Evolutionary conservation across 2,329 filamentous ascomycete genomes (phyloP), one percentile per base, ranked within the genome.

Genomic region (Amauroascus verrucosus): DNA sequence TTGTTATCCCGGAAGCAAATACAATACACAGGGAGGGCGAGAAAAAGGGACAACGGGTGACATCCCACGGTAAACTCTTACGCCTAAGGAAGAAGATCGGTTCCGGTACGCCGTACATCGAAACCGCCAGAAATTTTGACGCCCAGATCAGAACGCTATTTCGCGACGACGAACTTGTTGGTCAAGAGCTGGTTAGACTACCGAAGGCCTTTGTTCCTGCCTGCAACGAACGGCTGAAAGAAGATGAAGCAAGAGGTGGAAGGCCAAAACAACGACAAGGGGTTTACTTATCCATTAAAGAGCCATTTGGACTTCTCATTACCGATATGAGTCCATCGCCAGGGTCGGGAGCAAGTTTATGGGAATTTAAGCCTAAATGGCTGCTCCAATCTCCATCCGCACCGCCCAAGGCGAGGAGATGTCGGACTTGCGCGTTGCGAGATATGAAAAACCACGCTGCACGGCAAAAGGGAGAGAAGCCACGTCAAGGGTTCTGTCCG

Each of bases 361-460:
- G 86, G 53, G 85, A 91, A 65, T 85, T 91, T 70, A 93, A 93
- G 65, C 86, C 87, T 13, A 93, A 93, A 69, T 93, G 87, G 87
- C 77, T 93, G 24, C 71, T 77, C 7, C 86, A 89, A 65, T 90
- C 86, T 1, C 85, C 83, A 3, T 82, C 80, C 35, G 86, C 86
- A 0, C 87, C 86, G 1, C 24, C 64, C 0, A 68, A 71, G 26
- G 79, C 85, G 38, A 77, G 73, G 48, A 76, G 85, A 48, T 93
- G 87, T 69, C 81, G 87, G 30, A 88, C 84, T 37, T 93, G 87
- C 65, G 87, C 87, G 71, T 56, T 78, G 60, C 64, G 74, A 45
- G 74, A 73, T 28, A 72, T 72, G 70, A 74, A 75, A 54, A 70
- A 75, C 66, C 51, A 67, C 60, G 56, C 73, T 47, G 55, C 60